Evolutionary conservation across 2,329 filamentous ascomycete genomes (phyloP), one percentile per base, ranked within the genome.

Genomic region (Myriosclerotinia duriaeana): DNA sequence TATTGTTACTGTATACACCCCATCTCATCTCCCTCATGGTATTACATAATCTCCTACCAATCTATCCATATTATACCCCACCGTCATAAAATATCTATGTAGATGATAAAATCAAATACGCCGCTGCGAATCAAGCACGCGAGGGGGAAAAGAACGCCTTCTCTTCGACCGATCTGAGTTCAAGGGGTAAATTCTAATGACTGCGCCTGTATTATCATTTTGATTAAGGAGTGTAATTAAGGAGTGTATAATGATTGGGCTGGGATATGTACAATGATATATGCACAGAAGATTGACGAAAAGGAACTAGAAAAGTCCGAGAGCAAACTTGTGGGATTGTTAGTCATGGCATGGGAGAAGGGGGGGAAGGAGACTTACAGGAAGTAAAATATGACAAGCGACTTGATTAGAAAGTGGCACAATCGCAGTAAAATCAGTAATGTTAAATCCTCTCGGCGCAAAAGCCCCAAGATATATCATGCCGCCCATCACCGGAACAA

Each of bases 371-470:
- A 48, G 20, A 34, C 68, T 30, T 67, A 70, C 67, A 34, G 69
- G 69, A 44, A 71, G 60, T n/a, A 71, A 44, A 53, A 66, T 65
- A 66, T 71, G 69, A 62, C 69, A 71, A 8, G 64, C 68, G 53
- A 69, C 64, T 58, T 71, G 69, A 40, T 71, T 87, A 75, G 77
- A 77, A 46, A 89, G 75, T 17, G 87, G 86, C 70, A 81, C 85
- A 74, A 89, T 86, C 65, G 85, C 84, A 20, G 85, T 82, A 71
- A 89, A 83, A 66, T 80, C 77, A 7, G 77, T 78, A 74, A 89
- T 88, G 68, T 78, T 79, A 85, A 85, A 90, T 1, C 80, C 66
- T 76, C 65, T 42, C 1, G 72, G 72, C 15, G 74, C 73, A 48
- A 63, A 72, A 12, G 65, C 65, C 14, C 69, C 72, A 6, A 72